Evolutionary conservation across 345 rosid species (phyloP), one percentile per base, ranked within the genome.

Genomic region (Hibiscus syriacus): DNA sequence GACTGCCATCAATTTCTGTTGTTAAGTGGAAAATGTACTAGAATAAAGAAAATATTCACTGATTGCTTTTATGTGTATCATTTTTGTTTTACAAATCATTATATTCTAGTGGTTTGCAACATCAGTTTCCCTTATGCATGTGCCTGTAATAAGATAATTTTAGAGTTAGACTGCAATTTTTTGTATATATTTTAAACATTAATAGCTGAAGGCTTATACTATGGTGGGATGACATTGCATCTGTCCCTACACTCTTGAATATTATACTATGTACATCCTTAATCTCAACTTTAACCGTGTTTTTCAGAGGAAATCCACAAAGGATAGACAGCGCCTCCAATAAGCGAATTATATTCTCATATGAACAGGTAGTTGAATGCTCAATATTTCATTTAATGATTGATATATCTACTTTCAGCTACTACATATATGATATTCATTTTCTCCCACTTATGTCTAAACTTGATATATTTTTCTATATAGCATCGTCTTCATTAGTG

Each of bases 221-320:
- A 39, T 41, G 6, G 6, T 63, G 7, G 34, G 22, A 41, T 41
- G 32, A 62, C 43, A 63, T n/a, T 23, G 32, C 22, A 63, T 63
- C 8, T 43, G 20, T 63, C 25, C 10, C 34, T 62, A 23, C 48
- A 39, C 8, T 11, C 49, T 43, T 39, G 66, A 39, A 61, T n/a
- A n/a, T 22, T 22, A 2, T 22, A 43, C 23, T 43, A 14, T 43
- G 3, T 43, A 16, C 38, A 63, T 63, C 19, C 34, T 39, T 67
- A 55, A 68, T 36, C 49, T 55, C 17, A 17, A 41, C 53, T 50
- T 29, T 75, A 17, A 72, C 27, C 73, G 27, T 75, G 29, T 80
- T 82, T n/a, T n/a, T 71, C 82, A 93, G 97, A 77, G 90, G 87
- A 77, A 93, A 93, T 75, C 97, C 97, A 66, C 99, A 93, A 82